phyloP scores from a whole-genome alignment of 1,139 yeast genomes.

The Spathaspora jeffriesii region DNA sequence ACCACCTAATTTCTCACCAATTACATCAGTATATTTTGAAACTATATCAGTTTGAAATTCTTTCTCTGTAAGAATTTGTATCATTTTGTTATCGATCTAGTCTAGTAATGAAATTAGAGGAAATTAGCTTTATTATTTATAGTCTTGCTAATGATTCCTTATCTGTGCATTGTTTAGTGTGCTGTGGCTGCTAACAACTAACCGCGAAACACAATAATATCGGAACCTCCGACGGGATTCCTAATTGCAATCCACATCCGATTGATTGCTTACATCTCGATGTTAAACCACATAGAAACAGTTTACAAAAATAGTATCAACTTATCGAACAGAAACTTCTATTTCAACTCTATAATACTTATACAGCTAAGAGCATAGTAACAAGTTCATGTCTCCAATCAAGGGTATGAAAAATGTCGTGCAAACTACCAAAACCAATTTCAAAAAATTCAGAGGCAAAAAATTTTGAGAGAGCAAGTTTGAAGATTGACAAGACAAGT shows the following conservation, averaged over 20 bases:
- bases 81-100: slow-evolving; percentile 19
- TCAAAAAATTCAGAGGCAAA: not conserved
- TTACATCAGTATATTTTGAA: slow-evolving; percentile 63
- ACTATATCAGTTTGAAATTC: slow-evolving; percentile 48
- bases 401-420: not conserved
- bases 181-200: not conserved
- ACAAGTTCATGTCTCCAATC: not conserved
- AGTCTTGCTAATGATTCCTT: not conserved
- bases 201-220: not conserved
- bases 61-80: slow-evolving; percentile 29
- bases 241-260: not conserved
- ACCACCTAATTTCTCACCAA: slow-evolving; percentile 85
- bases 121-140: not conserved
- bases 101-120: not conserved
- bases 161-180: not conserved
- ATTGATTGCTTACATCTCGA: too few relatives aligned
- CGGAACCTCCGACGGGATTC: not conserved
- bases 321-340: too few relatives aligned
- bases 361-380: too few relatives aligned
- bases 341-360: too few relatives aligned
- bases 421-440: not conserved
- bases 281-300: too few relatives aligned
- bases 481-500: not conserved
- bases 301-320: too few relatives aligned
- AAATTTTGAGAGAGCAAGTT: not conserved